phyloP scores from a whole-genome alignment of 306 rosid species.

The Begonia masoniana region DNA sequence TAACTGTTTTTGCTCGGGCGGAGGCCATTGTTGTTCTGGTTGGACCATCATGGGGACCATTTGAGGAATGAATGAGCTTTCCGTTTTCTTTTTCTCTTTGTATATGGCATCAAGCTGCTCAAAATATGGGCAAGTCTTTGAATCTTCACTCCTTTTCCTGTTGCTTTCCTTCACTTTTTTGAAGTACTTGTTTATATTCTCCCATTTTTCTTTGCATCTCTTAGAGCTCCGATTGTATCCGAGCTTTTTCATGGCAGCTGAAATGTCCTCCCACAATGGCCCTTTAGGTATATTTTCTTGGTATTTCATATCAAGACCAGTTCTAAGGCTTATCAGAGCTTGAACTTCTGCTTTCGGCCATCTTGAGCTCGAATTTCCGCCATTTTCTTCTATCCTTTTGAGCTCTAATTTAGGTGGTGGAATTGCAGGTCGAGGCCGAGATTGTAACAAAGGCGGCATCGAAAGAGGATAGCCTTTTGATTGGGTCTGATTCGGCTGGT shows the following conservation, averaged over 20 bases:
- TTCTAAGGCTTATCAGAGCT: slow-evolving; percentile 50
- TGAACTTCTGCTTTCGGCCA: slow-evolving; percentile 86
- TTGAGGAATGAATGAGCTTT: slow-evolving; percentile 11
- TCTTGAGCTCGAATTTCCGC: slow-evolving; percentile 27
- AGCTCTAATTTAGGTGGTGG: not conserved
- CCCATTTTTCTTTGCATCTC: slow-evolving; percentile 98
- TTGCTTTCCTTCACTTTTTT: slow-evolving; percentile 90
- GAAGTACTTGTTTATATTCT: slow-evolving; percentile 95
- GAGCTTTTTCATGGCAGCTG: slow-evolving; percentile 41
- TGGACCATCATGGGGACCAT: slow-evolving; percentile 63
- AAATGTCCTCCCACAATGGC: slow-evolving; percentile 88
- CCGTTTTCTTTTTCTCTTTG: slow-evolving; percentile 35
- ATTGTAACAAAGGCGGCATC: not conserved
- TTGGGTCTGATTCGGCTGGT: slow-evolving; percentile 23
- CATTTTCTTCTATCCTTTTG: slow-evolving; percentile 2
- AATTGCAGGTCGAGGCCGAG: not conserved
- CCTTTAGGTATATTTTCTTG: slow-evolving; percentile 80
- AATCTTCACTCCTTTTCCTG: slow-evolving; percentile 72
- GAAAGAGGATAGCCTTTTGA: slow-evolving; percentile 3
- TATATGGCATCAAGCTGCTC: slow-evolving; percentile 62
- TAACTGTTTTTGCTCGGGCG: slow-evolving; percentile 11
- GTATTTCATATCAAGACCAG: slow-evolving; percentile 52
- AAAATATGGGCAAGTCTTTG: slow-evolving; percentile 88
- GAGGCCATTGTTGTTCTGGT: slow-evolving; percentile 99
- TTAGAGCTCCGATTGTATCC: slow-evolving; percentile 69